A percentile compares a stretch with the other conserved stretches of the same genome.
phyloP scores from a whole-genome alignment of 176 grass and related monocot genomes.

The Carex pumila region DNA sequence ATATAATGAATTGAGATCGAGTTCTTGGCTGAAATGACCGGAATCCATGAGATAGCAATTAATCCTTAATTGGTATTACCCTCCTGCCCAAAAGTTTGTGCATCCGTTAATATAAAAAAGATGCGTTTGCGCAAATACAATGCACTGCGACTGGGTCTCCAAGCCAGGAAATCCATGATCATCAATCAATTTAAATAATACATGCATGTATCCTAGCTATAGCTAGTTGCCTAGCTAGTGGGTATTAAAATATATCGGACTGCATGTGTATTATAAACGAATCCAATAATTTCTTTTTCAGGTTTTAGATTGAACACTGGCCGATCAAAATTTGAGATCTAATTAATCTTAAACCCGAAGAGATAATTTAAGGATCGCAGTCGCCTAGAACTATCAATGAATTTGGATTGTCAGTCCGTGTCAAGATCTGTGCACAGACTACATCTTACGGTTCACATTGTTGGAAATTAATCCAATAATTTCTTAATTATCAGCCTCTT shows the following conservation, averaged over 20 bases:
- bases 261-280: neutral
- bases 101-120: neutral
- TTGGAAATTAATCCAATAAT: too few species aligned
- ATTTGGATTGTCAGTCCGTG: too few species aligned
- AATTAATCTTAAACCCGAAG: too few species aligned
- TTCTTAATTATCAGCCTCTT: too few species aligned
- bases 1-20: neutral
- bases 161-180: neutral
- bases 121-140: neutral
- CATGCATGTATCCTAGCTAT: neutral
- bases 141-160: neutral
- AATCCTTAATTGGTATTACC: neutral
- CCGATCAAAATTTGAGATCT: too few species aligned
- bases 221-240: neutral
- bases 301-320: too few species aligned
- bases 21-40: neutral
- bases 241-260: neutral
- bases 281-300: neutral
- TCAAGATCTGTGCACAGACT: too few species aligned
- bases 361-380: too few species aligned
- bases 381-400: too few species aligned
- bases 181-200: neutral
- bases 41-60: neutral
- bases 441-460: too few species aligned
- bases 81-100: neutral